Conservation (phyloP, 352 stramenopile genomes). For the Phytopythium sindhum region DNA sequence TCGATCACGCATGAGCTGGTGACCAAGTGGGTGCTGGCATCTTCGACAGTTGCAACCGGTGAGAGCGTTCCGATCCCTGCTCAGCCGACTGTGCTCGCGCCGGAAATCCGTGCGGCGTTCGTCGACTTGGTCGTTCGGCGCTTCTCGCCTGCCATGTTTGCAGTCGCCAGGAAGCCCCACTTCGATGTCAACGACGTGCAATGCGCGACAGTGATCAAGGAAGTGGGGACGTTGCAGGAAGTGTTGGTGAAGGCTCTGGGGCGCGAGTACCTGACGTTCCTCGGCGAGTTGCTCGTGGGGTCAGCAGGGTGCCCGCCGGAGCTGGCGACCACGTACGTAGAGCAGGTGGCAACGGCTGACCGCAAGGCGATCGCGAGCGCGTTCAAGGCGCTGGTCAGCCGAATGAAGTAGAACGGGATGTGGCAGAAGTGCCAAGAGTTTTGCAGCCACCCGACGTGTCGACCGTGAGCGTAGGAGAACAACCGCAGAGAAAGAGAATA, state of each 20-base stretch:
- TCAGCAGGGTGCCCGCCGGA: conserved; percentile 56
- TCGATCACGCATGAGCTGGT: conserved; percentile 72
- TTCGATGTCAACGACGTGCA: conserved; percentile 77
- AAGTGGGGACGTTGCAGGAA: conserved; percentile 71
- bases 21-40: conserved; percentile 50
- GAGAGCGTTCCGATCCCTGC: conserved; percentile 14
- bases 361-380: conserved; percentile 56
- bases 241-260: conserved; percentile 53
- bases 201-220: conserved; percentile 59
- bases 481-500: background rate
- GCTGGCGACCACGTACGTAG: conserved; percentile 51
- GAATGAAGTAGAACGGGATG: conserved; percentile 20
- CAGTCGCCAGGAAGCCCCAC: conserved; percentile 53
- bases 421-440: background rate
- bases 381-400: conserved; percentile 65
- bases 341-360: conserved; percentile 57
- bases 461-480: background rate
- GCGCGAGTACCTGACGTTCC: conserved; percentile 56
- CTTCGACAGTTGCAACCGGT: conserved; percentile 21
- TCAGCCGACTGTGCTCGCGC: conserved; percentile 18
- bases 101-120: conserved; percentile 42
- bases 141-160: conserved; percentile 74
- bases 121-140: conserved; percentile 61
- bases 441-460: background rate
- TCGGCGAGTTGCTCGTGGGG: conserved; percentile 60